phyloP scores from a whole-genome alignment of 2,329 filamentous ascomycete species.

The Ophiocordyceps camponoti-floridani region DNA sequence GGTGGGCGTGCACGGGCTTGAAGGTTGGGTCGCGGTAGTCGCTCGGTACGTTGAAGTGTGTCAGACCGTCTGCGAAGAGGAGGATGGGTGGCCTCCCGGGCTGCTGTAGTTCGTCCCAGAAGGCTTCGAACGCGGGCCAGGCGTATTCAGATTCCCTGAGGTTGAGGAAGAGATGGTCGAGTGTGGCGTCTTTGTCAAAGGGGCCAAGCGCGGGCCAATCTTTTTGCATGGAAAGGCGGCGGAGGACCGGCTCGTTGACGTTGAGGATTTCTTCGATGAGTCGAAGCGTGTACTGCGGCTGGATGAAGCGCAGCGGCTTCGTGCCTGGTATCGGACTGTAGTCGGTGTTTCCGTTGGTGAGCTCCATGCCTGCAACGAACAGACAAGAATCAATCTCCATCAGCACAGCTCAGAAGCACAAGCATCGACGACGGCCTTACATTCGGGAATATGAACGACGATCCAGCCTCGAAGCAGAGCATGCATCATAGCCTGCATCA shows the following conservation, averaged over 20 bases:
- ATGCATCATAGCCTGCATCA: constrained; percentile 70
- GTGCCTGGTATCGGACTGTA: constrained; percentile 53
- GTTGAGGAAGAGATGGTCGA: constrained; percentile 52
- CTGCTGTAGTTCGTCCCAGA: constrained; percentile 62
- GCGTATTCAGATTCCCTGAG: constrained; percentile 60
- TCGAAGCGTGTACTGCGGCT: constrained; percentile 59
- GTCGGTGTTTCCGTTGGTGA: constrained; percentile 63
- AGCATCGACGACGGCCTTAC: constrained; percentile 26
- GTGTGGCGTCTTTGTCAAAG: constrained; percentile 36
- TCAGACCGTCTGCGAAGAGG: constrained; percentile 60
- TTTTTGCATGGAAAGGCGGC: constrained; percentile 23
- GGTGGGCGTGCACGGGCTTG: constrained; percentile 67
- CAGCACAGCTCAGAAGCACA: background rate
- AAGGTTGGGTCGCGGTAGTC: constrained; percentile 57
- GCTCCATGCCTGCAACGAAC: constrained; percentile 42
- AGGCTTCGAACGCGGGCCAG: constrained; percentile 62
- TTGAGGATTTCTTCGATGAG: constrained; percentile 56
- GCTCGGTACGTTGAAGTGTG: constrained; percentile 63
- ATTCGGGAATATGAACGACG: constrained; percentile 77
- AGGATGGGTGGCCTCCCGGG: constrained; percentile 41
- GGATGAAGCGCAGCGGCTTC: constrained; percentile 46
- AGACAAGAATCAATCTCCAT: background rate
- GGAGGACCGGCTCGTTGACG: constrained; percentile 53
- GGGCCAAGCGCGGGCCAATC: constrained; percentile 25
- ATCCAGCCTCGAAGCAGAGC: constrained; percentile 74